Conservation (phyloP, 2,329 filamentous ascomycete genomes). For the Botrytis hyacinthi region DNA sequence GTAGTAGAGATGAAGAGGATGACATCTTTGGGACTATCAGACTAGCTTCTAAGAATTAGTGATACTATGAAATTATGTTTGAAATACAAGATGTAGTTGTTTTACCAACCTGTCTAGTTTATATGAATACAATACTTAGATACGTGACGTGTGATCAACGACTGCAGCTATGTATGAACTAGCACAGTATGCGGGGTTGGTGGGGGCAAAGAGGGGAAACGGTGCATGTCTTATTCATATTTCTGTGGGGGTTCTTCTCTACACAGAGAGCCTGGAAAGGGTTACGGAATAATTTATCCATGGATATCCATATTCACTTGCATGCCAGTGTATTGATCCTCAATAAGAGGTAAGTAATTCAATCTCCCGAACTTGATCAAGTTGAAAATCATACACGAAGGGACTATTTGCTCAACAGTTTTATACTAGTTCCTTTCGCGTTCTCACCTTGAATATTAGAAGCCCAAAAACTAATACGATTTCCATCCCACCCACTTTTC, state of each 20-base stretch:
- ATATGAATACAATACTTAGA: not conserved
- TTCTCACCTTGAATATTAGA: not conserved
- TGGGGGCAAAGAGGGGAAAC: not conserved
- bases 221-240: not conserved
- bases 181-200: not conserved
- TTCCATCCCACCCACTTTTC: not conserved
- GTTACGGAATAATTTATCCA: not conserved
- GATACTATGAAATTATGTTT: not conserved
- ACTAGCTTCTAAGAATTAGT: not conserved
- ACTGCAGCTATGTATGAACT: not conserved
- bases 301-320: not conserved
- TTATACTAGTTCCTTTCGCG: no score
- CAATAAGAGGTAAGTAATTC: not conserved
- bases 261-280: not conserved
- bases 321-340: not conserved
- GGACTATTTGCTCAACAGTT: not conserved
- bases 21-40: not conserved
- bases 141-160: not conserved
- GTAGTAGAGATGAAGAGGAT: not conserved
- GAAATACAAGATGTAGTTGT: not conserved
- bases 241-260: not conserved
- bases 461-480: not conserved
- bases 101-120: not conserved
- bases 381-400: not conserved
- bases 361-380: not conserved